Evolutionary conservation across 768 basidiomycete species (phyloP).

Genomic region (Naganishia vaughanmartiniae): DNA sequence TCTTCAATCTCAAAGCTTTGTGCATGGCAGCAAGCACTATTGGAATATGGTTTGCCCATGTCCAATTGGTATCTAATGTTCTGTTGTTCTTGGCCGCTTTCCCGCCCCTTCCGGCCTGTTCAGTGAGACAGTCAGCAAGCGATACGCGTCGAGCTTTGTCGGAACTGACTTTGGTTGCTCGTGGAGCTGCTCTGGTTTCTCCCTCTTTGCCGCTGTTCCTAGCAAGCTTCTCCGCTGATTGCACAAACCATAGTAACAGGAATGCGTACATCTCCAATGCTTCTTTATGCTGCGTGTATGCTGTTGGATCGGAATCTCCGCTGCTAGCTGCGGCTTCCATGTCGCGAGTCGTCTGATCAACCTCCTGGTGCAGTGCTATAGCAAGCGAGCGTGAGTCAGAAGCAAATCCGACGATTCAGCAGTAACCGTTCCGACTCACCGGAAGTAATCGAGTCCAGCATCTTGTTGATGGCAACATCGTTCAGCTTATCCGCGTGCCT

Average conservation of each 20-base stretch:
- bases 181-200: constrained; percentile 49
- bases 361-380: constrained; percentile 55
- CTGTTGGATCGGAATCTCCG: constrained; percentile 44
- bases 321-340: constrained; percentile 63
- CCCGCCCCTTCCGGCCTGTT: constrained; percentile 9
- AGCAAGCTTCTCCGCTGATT: constrained; percentile 70
- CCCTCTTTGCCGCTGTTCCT: constrained; percentile 50
- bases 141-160: background rate
- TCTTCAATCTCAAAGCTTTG: constrained; percentile 66
- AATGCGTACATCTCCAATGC: constrained; percentile 91
- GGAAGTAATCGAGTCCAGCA: constrained; percentile 83
- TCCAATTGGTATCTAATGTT: constrained; percentile 45
- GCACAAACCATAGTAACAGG: constrained; percentile 84
- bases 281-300: constrained; percentile 58
- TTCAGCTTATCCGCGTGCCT: constrained; percentile 62
- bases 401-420: background rate
- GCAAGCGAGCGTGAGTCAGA: constrained; percentile 56
- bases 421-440: background rate
- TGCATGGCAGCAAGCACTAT: constrained; percentile 63
- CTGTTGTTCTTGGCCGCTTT: constrained; percentile 19
- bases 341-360: constrained; percentile 70
- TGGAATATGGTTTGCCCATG: constrained; percentile 56
- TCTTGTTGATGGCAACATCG: constrained; percentile 70
- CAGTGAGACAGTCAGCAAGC: background rate
- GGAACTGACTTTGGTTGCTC: constrained; percentile 14